Evolutionary conservation across 768 basidiomycete species (phyloP).

Genomic region (Crepidotus variabilis): DNA sequence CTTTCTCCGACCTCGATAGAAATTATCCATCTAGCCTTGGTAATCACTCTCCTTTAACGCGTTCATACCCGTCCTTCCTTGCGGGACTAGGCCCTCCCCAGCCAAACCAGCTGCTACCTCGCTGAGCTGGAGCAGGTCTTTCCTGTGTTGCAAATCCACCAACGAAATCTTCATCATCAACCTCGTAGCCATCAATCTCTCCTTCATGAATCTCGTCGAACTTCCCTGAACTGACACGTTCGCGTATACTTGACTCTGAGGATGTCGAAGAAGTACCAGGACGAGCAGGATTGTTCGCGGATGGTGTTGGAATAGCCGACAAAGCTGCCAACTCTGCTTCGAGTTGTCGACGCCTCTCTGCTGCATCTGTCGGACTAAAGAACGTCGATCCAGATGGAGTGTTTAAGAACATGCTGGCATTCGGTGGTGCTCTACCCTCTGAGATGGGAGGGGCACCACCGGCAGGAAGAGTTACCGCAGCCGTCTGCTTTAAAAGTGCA

Average conservation of each 20-base stretch:
- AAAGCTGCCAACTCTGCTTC: conserved; percentile 60
- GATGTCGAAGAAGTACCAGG: conserved; percentile 11
- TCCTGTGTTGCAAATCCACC: conserved; percentile 18
- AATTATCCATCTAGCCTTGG: too few relatives aligned
- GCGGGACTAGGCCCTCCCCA: conserved; percentile 34
- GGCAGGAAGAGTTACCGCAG: conserved; percentile 35
- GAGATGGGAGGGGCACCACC: conserved; percentile 9
- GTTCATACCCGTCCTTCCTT: conserved; percentile 39
- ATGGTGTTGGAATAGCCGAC: conserved; percentile 25
- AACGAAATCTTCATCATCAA: conserved; percentile 35
- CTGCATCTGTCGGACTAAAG: conserved; percentile 15
- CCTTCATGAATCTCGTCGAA: conserved; percentile 73
- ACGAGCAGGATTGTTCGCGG: conserved; percentile 22
- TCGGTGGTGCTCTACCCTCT: conserved; percentile 11
- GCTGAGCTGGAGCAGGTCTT: conserved; percentile 17
- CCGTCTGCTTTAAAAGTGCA: conserved; percentile 52
- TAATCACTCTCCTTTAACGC: conserved; percentile 43
- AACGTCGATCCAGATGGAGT: conserved; percentile 23
- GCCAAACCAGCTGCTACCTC: conserved; percentile 49
- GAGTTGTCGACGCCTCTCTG: conserved; percentile 41
- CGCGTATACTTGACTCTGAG: conserved; percentile 30
- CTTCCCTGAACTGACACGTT: conserved; percentile 41
- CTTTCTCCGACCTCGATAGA: too few relatives aligned
- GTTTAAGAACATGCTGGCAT: conserved; percentile 11
- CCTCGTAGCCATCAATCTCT: conserved; percentile 64